Percentiles rank a stretch among this genome's conserved stretches.
Evolutionary conservation across 345 rosid species (phyloP).

Genomic region (Pelargonium nanum): DNA sequence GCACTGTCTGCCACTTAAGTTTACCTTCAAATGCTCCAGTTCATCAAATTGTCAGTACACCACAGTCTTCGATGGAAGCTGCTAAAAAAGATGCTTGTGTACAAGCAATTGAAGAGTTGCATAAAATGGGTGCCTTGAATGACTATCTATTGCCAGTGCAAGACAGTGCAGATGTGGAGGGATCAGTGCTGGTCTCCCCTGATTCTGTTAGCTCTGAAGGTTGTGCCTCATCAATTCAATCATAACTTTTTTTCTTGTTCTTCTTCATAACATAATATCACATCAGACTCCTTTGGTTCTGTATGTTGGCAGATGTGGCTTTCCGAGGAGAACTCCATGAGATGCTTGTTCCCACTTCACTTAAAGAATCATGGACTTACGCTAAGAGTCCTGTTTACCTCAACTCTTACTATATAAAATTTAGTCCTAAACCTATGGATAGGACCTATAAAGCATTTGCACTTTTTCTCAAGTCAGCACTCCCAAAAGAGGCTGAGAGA

Average conservation of each 20-base stretch:
- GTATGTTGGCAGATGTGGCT: slow-evolving; percentile 35
- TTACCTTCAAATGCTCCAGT: slow-evolving; percentile 85
- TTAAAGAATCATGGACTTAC: slow-evolving; percentile 50
- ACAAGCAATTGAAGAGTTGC: slow-evolving; percentile 73
- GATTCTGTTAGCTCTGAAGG: slow-evolving; percentile 45
- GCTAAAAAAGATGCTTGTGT: slow-evolving; percentile 80
- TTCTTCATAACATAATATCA: neutral
- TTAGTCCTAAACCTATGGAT: slow-evolving; percentile 62
- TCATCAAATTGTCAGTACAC: slow-evolving; percentile 42
- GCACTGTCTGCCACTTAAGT: slow-evolving; percentile 57
- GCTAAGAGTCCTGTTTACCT: slow-evolving; percentile 27
- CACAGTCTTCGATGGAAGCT: slow-evolving; percentile 56
- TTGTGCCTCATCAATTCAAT: slow-evolving; percentile 17
- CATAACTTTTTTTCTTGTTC: neutral
- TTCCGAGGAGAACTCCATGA: slow-evolving; percentile 57
- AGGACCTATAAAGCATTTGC: slow-evolving; percentile 64
- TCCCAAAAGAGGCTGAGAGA: slow-evolving; percentile 69
- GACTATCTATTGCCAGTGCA: slow-evolving; percentile 50
- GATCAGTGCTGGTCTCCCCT: slow-evolving; percentile 17
- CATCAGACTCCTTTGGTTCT: slow-evolving; percentile 12
- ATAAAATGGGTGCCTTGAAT: slow-evolving; percentile 62
- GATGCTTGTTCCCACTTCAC: slow-evolving; percentile 57
- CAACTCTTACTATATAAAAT: slow-evolving; percentile 45
- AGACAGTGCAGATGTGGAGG: slow-evolving; percentile 33
- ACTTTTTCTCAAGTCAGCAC: slow-evolving; percentile 65